These are phyloP conservation scores for Gremmenia infestans DNA, from an alignment of 2,329 filamentous ascomycete species.

Conservation along the genomic window DNA sequence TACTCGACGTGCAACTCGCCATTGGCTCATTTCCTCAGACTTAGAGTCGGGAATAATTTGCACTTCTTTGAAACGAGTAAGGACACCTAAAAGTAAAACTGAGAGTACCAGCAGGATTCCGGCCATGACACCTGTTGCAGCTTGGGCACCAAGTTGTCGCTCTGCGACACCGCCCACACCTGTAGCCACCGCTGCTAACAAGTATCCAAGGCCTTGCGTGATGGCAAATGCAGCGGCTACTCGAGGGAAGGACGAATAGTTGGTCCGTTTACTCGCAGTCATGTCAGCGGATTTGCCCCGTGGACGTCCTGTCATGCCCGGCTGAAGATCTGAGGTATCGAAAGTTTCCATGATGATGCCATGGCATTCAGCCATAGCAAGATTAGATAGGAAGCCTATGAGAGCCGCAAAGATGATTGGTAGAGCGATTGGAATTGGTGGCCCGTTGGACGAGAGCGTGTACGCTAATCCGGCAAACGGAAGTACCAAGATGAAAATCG, in stretches of 20 bases:
- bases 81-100: constrained; percentile 53
- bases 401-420: constrained; percentile 62
- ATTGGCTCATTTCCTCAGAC: constrained; percentile 48
- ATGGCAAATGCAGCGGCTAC: constrained; percentile 67
- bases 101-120: constrained; percentile 62
- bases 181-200: constrained; percentile 64
- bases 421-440: constrained; percentile 53
- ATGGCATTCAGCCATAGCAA: constrained; percentile 71
- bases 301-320: constrained; percentile 59
- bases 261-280: constrained; percentile 48
- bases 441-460: constrained; percentile 60
- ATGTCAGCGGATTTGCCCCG: constrained; percentile 43
- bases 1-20: constrained; percentile 44
- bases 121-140: constrained; percentile 63
- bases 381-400: constrained; percentile 65
- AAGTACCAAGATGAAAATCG: constrained; percentile 61
- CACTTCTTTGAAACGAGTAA: constrained; percentile 60
- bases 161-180: constrained; percentile 64
- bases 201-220: constrained; percentile 64
- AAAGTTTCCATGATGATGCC: constrained; percentile 77
- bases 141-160: constrained; percentile 60
- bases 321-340: constrained; percentile 74
- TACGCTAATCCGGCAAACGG: constrained; percentile 65
- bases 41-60: constrained; percentile 64
- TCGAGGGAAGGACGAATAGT: constrained; percentile 72